Conservation (phyloP, 306 rosid species). For the Trifolium repens region DNA sequence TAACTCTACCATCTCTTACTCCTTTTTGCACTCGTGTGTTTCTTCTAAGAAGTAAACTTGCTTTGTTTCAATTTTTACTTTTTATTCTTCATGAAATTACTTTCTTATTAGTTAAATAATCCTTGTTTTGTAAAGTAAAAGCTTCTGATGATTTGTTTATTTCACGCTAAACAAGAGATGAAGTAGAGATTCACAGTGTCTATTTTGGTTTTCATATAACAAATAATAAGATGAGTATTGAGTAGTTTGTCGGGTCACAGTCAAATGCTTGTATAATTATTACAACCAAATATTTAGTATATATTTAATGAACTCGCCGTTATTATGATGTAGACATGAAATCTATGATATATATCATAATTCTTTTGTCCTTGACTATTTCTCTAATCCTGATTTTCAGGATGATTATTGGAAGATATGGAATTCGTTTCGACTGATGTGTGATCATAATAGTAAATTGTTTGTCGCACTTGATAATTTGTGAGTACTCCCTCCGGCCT, state of each 20-base stretch:
- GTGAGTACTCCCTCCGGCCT: neutral
- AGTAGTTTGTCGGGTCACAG: neutral
- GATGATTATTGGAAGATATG: slow-evolving; percentile 29
- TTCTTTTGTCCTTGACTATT: neutral
- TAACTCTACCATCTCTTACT: too few relatives aligned
- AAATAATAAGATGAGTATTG: neutral
- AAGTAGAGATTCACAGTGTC: neutral
- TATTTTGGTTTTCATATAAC: too few relatives aligned
- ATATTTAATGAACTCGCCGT: neutral
- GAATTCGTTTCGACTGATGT: slow-evolving; percentile 17
- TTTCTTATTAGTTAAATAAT: neutral
- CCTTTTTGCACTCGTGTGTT: neutral
- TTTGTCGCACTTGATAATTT: neutral
- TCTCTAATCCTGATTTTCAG: neutral
- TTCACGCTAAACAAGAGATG: neutral
- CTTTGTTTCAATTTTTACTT: neutral
- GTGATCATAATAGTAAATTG: slow-evolving; percentile 1
- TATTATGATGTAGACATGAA: slow-evolving; percentile 14
- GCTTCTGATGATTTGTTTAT: slow-evolving; percentile 1
- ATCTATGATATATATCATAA: slow-evolving; percentile 2
- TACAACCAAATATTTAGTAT: neutral
- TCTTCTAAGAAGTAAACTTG: neutral
- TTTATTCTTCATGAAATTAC: slow-evolving; percentile 15
- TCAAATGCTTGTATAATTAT: neutral
- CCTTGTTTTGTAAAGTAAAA: slow-evolving; percentile 7